Conservation (phyloP, 2,329 filamentous ascomycete genomes). For the Paecilomyces formosus region DNA sequence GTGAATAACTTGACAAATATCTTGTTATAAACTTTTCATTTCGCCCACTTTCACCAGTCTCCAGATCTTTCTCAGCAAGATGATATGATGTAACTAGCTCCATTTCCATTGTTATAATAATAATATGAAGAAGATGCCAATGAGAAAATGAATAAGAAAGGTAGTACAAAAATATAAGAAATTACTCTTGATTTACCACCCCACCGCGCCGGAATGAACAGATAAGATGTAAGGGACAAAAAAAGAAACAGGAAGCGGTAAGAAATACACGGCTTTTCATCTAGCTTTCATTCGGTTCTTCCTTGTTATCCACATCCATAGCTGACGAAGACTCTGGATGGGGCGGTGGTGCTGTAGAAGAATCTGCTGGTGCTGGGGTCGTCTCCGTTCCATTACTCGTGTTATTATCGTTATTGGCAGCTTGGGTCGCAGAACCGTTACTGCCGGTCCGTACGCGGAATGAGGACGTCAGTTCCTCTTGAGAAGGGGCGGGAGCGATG, state of each 20-base stretch:
- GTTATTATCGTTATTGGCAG: background rate
- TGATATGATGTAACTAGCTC: background rate
- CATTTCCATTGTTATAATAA: background rate
- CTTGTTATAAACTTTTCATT: background rate
- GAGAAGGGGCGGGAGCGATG: conserved; percentile 26
- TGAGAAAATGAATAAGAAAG: conserved; percentile 3
- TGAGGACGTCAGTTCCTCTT: conserved; percentile 30
- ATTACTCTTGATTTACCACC: background rate
- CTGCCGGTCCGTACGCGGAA: conserved; percentile 27
- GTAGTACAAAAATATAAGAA: conserved; percentile 1
- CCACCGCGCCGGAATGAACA: background rate
- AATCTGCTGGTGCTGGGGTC: conserved; percentile 8
- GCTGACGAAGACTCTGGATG: conserved; percentile 25
- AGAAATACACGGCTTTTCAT: conserved; percentile 5
- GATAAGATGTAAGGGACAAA: conserved; percentile 1
- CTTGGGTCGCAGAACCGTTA: conserved; percentile 14
- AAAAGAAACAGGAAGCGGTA: conserved; percentile 3
- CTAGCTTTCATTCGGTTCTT: conserved; percentile 21
- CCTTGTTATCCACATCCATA: conserved; percentile 24
- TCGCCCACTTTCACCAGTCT: background rate
- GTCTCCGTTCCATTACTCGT: conserved; percentile 1
- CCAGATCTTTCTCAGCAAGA: background rate
- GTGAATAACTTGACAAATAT: no score
- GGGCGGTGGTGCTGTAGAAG: conserved; percentile 8
- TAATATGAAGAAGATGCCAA: background rate